Percentiles rank a stretch among this genome's conserved stretches.
Conservation (phyloP, 805 yeast species). For the Metschnikowia vanudenii region DNA sequence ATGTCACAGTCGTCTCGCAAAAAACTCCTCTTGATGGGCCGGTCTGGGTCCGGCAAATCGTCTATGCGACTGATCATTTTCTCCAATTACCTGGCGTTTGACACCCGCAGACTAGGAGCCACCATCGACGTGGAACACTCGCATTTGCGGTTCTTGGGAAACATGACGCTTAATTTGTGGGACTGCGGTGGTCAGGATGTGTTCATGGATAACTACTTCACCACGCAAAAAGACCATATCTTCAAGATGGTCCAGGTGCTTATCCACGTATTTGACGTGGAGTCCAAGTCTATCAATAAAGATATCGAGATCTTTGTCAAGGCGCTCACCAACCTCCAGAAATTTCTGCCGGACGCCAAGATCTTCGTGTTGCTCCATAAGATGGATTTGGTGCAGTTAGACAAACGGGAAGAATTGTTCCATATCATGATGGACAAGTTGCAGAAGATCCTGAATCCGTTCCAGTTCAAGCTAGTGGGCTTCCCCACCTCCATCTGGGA, state of each 20-base stretch:
- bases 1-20: slow-evolving; percentile 29
- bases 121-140: slow-evolving; percentile 99
- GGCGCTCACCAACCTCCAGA: slow-evolving; percentile 75
- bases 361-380: slow-evolving; percentile 90
- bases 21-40: slow-evolving; percentile 62
- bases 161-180: slow-evolving; percentile 94
- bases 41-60: slow-evolving; percentile 96
- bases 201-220: slow-evolving; percentile 90
- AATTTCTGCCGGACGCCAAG: slow-evolving; percentile 86
- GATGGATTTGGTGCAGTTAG: slow-evolving; percentile 91
- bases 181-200: slow-evolving; percentile 99
- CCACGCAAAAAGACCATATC: slow-evolving; percentile 85
- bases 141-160: slow-evolving; percentile 86
- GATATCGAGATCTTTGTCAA: slow-evolving; percentile 90
- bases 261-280: slow-evolving; percentile 95
- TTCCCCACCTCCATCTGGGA: slow-evolving; percentile 98
- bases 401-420: slow-evolving; percentile 80
- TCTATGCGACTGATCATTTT: slow-evolving; percentile 97
- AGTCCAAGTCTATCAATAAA: slow-evolving; percentile 83
- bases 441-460: slow-evolving; percentile 68
- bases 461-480: slow-evolving; percentile 66
- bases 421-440: slow-evolving; percentile 80
- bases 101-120: slow-evolving; percentile 92
- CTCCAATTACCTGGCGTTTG: slow-evolving; percentile 94
- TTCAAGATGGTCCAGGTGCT: slow-evolving; percentile 94